Evolutionary conservation across 2,329 filamentous ascomycete genomes (phyloP), one percentile per base, ranked within the genome.

Genomic region (Claviceps monticola): DNA sequence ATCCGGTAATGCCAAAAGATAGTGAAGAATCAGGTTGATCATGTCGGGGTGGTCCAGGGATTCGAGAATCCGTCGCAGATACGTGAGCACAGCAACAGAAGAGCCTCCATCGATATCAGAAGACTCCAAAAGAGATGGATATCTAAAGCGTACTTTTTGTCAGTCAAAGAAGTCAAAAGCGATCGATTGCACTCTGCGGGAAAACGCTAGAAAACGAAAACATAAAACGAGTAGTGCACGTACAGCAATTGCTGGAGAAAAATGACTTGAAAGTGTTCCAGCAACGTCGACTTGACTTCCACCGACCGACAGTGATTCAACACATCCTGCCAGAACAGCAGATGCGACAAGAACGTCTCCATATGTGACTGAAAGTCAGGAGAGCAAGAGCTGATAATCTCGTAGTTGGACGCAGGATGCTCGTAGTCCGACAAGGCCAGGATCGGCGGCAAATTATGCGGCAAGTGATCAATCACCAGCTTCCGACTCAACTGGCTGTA

Each of bases 241-340:
- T 69, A 97, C 80, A 98, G 71, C 61, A 98, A 72, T 66, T 98
- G 93, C 66, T 96, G 88, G 50, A 98, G 72, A 65, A 98, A 98
- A 37, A 98, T 81, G 59, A 97, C 86, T 64, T 96, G 90, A 62
- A 98, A 98, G 68, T 98, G 93, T 64, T 98, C 93, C 36, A 98
- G 75, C 49, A 98, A 73, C 1, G 90, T 96, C 58, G 88, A 88
- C 64, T 91, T 93, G 59, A 98, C 88, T 63, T 97, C 91, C 1
- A 83, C 75, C 3, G 91, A 97, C 60, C 83, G 82, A 70, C 93
- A 98, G 67, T 97, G 91, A 65, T 97, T 93, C 55, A 98, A 73
- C 37, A 96, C 90, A 66, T 98, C 93, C 69, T 98, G 93, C 93
- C 93, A 98, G 64, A 98, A 98, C 5, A 94, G 74, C 48, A 98